These are phyloP conservation scores for Ceratocystiopsis sp. DNA, from an alignment of 2,329 filamentous ascomycete species.

Conservation along the genomic window DNA sequence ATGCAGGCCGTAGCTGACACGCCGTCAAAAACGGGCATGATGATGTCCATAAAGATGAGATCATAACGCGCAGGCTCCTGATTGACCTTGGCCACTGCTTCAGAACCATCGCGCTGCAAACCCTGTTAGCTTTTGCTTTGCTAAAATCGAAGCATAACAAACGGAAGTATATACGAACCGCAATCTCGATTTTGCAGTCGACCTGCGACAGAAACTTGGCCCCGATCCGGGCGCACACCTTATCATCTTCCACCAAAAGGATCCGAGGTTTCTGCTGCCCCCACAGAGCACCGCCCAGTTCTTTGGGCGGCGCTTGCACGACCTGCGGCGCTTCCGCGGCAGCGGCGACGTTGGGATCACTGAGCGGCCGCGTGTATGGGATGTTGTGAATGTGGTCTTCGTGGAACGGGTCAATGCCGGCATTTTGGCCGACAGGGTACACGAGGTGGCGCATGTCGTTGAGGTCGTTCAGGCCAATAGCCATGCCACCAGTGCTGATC, in stretches of 20 bases:
- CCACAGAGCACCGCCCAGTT: slow-evolving; percentile 32
- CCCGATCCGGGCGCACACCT: slow-evolving; percentile 49
- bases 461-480: slow-evolving; percentile 32
- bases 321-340: slow-evolving; percentile 23
- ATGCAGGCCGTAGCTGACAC: slow-evolving; percentile 91
- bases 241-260: slow-evolving; percentile 73
- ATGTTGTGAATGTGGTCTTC: slow-evolving; percentile 91
- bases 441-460: slow-evolving; percentile 51
- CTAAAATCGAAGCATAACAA: too few species aligned
- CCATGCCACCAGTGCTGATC: slow-evolving; percentile 19
- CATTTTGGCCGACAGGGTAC: slow-evolving; percentile 78
- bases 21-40: slow-evolving; percentile 92
- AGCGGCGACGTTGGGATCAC: slow-evolving; percentile 25
- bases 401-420: slow-evolving; percentile 89
- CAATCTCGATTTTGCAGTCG: slow-evolving; percentile 50
- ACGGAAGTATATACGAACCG: slow-evolving; percentile 28
- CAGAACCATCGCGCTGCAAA: slow-evolving; percentile 56
- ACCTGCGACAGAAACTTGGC: slow-evolving; percentile 49
- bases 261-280: slow-evolving; percentile 55
- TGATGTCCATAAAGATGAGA: slow-evolving; percentile 78
- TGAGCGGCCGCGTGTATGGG: slow-evolving; percentile 63
- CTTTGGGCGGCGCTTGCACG: slow-evolving; percentile 18
- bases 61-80: slow-evolving; percentile 35
- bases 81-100: slow-evolving; percentile 75
- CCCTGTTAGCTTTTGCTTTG: slow-evolving; percentile 10